Evolutionary conservation across 257 asterid genomes (phyloP), one percentile per base, ranked within the genome.

Genomic region (Nicotiana undulata): DNA sequence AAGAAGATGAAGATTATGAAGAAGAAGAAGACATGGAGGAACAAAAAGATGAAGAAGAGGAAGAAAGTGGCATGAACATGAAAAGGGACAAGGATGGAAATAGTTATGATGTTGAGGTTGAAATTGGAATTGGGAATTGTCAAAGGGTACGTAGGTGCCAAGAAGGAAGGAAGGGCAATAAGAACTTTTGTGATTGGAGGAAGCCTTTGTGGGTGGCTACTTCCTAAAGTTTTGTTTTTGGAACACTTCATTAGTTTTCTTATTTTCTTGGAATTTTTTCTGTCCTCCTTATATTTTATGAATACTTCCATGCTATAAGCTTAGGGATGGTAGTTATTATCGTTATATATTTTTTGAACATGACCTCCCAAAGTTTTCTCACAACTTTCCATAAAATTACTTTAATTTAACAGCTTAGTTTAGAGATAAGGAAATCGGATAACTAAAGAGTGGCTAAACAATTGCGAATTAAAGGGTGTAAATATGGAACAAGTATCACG

Each of bases 91-190:
- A 79, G 80, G 87, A 83, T 26, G 81, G 51, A 51, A 89, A 84
- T 60, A 85, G 79, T 28, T 46, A 76, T 22, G 84, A 85, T 5
- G 65, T 29, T 15, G 94, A 85, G 58, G 87, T 72, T 56, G 97
- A 90, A 80, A 58, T 77, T 85, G 95, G 85, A 75, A 81, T 64
- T 68, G 93, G 88, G 79, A 92, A 77, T 24, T 77, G 68, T 4
- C 81, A 77, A 77, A 77, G 59, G 22, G 2, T 77, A n/a, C 12
- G 59, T 9, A 60, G 74, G 37, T 77, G 81, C 81, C 22, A 56
- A 5, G 81, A 59, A 22, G 68, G 40, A 12, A 61, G 81, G 34
- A 17, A 77, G 2, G 68, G 40, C 37, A 77, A 58, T 16, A 77
- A 59, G 17, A 44, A 13, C 18, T 17, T 77, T 60, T 77, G 81